phyloP scores from a whole-genome alignment of 352 stramenopile species.

The Globisporangium emineosum region DNA sequence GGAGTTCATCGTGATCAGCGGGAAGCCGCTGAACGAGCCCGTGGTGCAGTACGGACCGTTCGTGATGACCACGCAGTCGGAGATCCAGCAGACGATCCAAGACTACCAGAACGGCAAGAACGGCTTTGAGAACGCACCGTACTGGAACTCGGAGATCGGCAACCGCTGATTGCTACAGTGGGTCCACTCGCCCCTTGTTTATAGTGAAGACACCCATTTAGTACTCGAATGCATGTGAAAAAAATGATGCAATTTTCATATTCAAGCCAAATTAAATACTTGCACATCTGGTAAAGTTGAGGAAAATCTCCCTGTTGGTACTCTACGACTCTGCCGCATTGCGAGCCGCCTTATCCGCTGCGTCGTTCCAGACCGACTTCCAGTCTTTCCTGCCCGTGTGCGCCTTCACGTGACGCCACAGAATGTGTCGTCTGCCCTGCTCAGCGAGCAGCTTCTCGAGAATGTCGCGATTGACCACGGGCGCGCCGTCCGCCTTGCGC shows the following conservation, averaged over 20 bases:
- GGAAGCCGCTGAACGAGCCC: slow-evolving; percentile 56
- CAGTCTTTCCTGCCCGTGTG: slow-evolving; percentile 37
- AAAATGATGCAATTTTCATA: not conserved
- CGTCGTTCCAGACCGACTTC: not conserved
- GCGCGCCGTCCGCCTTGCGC: slow-evolving; percentile 49
- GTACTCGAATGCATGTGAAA: not conserved
- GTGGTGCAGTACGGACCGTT: slow-evolving; percentile 71
- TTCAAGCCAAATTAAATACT: not conserved
- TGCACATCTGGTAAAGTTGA: not conserved
- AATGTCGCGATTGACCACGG: slow-evolving; percentile 65
- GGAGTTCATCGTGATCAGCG: slow-evolving; percentile 61
- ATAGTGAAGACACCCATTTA: not conserved
- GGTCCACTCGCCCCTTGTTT: not conserved
- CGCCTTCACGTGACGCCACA: slow-evolving; percentile 69
- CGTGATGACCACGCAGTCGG: slow-evolving; percentile 57
- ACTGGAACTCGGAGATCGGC: slow-evolving; percentile 56
- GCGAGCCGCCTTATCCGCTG: not conserved
- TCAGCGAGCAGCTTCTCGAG: slow-evolving; percentile 51
- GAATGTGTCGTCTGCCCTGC: slow-evolving; percentile 39
- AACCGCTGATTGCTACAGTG: slow-evolving; percentile 13
- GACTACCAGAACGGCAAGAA: slow-evolving; percentile 58
- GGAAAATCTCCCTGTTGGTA: not conserved
- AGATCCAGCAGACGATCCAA: slow-evolving; percentile 53
- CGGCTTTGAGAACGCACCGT: slow-evolving; percentile 59
- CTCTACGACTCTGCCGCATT: not conserved